phyloP scores from a whole-genome alignment of 176 grass and related monocot species.

The Bolboschoenus planiculmis region DNA sequence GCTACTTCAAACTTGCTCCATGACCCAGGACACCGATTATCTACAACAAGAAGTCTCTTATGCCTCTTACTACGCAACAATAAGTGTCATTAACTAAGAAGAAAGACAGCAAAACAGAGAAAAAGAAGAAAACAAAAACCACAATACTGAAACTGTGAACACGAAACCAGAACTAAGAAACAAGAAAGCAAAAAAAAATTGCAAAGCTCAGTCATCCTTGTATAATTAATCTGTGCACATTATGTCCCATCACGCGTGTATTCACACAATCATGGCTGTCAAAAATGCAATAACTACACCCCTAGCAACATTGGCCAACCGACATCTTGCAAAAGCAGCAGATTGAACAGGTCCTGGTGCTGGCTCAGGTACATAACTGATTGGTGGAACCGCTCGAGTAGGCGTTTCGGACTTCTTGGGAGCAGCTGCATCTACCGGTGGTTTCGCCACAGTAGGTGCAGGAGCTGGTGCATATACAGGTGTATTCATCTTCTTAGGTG shows the following conservation, averaged over 20 bases:
- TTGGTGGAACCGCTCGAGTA: not conserved
- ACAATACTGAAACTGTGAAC: not conserved
- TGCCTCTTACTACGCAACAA: not conserved
- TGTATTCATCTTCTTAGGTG: too few species aligned
- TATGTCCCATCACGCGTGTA: not conserved
- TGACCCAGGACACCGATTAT: not conserved
- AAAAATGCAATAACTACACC: not conserved
- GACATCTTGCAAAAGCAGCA: not conserved
- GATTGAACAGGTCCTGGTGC: not conserved
- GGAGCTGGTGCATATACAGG: too few species aligned
- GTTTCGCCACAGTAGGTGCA: too few species aligned
- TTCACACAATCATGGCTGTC: not conserved
- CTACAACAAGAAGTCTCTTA: not conserved
- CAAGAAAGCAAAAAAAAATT: not conserved
- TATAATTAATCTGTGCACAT: slow-evolving; percentile 1
- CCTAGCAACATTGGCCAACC: not conserved
- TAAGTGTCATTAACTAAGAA: not conserved
- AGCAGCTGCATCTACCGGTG: not conserved
- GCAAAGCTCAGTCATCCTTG: not conserved
- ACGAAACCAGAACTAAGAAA: not conserved
- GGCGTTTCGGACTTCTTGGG: not conserved
- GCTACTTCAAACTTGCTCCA: not conserved
- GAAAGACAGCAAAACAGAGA: not conserved
- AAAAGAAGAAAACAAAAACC: not conserved
- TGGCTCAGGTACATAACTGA: not conserved